These are phyloP conservation scores for Lophium mytilinum DNA, from an alignment of 495 filamentous ascomycete genomes.

Conservation along the genomic window DNA sequence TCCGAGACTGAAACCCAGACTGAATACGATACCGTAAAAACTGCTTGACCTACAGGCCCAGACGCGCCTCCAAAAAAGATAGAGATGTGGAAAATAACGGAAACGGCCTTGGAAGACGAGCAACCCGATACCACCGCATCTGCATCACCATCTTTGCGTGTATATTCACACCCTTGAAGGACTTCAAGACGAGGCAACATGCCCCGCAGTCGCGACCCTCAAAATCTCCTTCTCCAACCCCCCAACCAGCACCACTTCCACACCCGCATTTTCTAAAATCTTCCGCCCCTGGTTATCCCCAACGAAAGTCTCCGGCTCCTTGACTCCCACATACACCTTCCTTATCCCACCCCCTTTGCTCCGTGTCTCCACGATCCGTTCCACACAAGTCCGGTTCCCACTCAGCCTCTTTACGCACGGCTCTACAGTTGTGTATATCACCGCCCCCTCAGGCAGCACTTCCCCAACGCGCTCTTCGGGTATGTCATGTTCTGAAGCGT, in stretches of 20 bases:
- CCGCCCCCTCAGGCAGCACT: constrained; percentile 47
- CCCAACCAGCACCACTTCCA: constrained; percentile 59
- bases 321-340: constrained; percentile 78
- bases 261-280: constrained; percentile 64
- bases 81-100: too few species aligned
- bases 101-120: too few species aligned
- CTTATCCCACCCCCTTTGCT: constrained; percentile 45
- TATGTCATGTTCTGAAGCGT: constrained; percentile 43
- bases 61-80: too few species aligned
- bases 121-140: too few species aligned
- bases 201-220: constrained; percentile 70
- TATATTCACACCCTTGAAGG: constrained; percentile 14
- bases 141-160: too few species aligned
- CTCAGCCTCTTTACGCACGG: constrained; percentile 76
- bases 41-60: too few species aligned
- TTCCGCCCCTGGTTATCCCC: constrained; percentile 64
- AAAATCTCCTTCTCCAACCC: constrained; percentile 81
- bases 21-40: too few species aligned
- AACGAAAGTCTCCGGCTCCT: constrained; percentile 86
- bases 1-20: too few species aligned
- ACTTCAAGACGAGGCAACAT: constrained; percentile 32
- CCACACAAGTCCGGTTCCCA: constrained; percentile 74
- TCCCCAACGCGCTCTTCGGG: constrained; percentile 48
- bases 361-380: constrained; percentile 61
- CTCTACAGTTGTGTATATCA: constrained; percentile 91